Evolutionary conservation across 257 asterid genomes (phyloP).

Genomic region (Plectranthus barbatus): DNA sequence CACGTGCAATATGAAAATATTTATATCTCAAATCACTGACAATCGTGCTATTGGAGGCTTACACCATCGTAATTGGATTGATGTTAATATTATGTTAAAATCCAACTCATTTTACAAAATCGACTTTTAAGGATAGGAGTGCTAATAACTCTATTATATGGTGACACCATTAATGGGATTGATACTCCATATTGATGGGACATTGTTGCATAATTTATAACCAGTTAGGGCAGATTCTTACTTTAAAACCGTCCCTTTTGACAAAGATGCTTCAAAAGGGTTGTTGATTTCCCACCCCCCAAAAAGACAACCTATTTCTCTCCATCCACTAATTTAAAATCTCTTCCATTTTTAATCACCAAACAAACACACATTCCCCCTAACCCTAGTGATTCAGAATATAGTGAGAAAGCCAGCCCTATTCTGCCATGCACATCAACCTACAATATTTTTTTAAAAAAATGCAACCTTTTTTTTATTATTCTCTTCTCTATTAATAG

Average conservation of each 20-base stretch:
- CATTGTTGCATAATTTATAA: not conserved
- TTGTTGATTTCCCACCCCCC: conserved; percentile 24
- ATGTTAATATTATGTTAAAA: too few species aligned
- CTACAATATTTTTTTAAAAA: too few species aligned
- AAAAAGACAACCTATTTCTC: not conserved
- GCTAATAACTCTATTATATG: too few species aligned
- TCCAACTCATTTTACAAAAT: too few species aligned
- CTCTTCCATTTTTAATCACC: not conserved
- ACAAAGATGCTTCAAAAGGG: conserved; percentile 25
- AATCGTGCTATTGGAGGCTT: too few species aligned
- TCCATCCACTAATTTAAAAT: not conserved
- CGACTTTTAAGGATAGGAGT: too few species aligned
- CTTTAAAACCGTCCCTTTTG: conserved; percentile 9
- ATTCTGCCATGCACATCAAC: not conserved
- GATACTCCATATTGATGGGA: conserved; percentile 1
- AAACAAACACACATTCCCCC: not conserved
- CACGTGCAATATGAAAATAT: too few species aligned
- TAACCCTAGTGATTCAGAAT: not conserved
- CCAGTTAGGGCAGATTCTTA: conserved; percentile 14
- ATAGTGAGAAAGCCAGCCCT: not conserved
- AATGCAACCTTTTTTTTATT: too few species aligned
- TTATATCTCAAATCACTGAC: too few species aligned
- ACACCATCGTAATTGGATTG: too few species aligned
- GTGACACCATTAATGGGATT: not conserved
- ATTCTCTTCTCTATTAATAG: too few species aligned